Conservation (phyloP, 208 protist species). For the Crithidia brevicula region DNA sequence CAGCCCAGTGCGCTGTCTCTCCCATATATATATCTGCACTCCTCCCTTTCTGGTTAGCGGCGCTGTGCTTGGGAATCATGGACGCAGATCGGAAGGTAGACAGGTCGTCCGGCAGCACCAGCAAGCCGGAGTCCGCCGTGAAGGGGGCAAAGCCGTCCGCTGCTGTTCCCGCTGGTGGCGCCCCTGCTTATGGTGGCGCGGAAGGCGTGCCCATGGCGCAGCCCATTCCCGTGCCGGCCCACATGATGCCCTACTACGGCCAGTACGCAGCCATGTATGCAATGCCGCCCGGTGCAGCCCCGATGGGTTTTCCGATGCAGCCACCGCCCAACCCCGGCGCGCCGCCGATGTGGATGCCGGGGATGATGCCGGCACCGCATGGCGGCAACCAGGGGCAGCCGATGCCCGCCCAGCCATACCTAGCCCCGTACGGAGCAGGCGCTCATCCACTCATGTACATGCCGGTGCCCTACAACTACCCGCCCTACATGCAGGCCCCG, state of each 20-base stretch:
- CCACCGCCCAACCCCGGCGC: conserved; percentile 5
- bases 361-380: conserved; percentile 23
- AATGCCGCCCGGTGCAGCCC: conserved; percentile 12
- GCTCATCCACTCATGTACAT: conserved; percentile 41
- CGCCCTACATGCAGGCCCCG: conserved; percentile 31
- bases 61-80: conserved; percentile 1
- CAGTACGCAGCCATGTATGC: conserved; percentile 36
- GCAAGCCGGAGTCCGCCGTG: conserved; percentile 6
- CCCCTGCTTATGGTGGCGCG: conserved; percentile 15
- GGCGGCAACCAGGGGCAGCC: conserved; percentile 2
- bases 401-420: conserved; percentile 20
- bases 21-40: too few species aligned
- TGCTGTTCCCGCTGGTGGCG: neutral
- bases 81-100: conserved; percentile 18
- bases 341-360: conserved; percentile 34
- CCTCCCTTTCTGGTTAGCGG: neutral
- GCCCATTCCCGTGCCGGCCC: conserved; percentile 20
- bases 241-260: conserved; percentile 29
- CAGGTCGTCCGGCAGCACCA: conserved; percentile 7
- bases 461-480: conserved; percentile 33
- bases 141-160: conserved; percentile 13
- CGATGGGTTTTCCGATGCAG: conserved; percentile 26
- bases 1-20: neutral
- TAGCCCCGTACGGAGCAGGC: conserved; percentile 20
- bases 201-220: conserved; percentile 5